A percentile compares a stretch with the other conserved stretches of the same genome.
phyloP scores from a whole-genome alignment of 306 rosid genomes.

The Gleditsia sinensis region DNA sequence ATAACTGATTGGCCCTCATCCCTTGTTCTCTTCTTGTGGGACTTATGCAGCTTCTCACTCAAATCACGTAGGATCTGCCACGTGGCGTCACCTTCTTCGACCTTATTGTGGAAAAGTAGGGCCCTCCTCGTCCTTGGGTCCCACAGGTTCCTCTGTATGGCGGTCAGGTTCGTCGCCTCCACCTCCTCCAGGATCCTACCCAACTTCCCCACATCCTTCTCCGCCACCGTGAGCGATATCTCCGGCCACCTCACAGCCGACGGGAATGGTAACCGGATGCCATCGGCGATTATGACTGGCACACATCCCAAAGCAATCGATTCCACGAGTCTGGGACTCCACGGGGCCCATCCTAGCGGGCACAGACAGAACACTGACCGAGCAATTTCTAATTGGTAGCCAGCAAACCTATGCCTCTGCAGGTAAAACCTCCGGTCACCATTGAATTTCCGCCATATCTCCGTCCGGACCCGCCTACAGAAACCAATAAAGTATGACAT shows the following conservation, averaged over 20 bases:
- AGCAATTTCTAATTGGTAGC: conserved; percentile 69
- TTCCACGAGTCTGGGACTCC: conserved; percentile 85
- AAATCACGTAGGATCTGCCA: conserved; percentile 55
- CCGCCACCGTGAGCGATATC: conserved; percentile 67
- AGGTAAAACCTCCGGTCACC: conserved; percentile 61
- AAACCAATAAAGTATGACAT: too few relatives aligned
- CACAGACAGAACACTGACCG: conserved; percentile 72
- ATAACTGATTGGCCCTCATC: neutral
- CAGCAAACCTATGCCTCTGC: conserved; percentile 56
- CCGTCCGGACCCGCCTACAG: conserved; percentile 65
- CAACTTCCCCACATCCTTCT: conserved; percentile 58
- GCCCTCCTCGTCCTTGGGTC: conserved; percentile 50
- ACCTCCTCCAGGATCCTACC: conserved; percentile 61
- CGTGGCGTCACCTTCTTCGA: conserved; percentile 71
- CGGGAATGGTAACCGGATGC: conserved; percentile 60
- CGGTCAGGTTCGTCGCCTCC: conserved; percentile 57
- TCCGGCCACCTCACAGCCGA: conserved; percentile 61
- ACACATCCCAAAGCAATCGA: conserved; percentile 72
- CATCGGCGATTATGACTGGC: conserved; percentile 74
- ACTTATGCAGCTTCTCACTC: conserved; percentile 49
- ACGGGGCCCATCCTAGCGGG: conserved; percentile 86
- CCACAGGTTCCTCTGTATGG: conserved; percentile 58
- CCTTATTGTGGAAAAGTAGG: conserved; percentile 44
- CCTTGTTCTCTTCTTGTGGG: conserved; percentile 21
- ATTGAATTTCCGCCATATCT: conserved; percentile 59